Evolutionary conservation across 164 flowering plant species (phyloP).

Genomic region (Amborella trichopoda): DNA sequence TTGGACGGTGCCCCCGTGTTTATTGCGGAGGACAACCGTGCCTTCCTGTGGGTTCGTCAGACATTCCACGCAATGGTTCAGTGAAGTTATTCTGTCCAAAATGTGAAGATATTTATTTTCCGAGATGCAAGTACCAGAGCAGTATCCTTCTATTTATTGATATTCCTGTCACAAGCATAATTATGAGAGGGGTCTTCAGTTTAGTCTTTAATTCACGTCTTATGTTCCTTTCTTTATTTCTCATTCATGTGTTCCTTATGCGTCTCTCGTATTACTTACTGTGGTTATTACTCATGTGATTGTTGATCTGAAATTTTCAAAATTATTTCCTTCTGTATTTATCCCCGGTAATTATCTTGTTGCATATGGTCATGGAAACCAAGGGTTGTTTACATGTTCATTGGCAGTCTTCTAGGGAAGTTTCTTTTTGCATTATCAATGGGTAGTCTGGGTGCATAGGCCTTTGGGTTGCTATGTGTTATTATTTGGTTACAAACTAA

Average conservation of each 20-base stretch:
- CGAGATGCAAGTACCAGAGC: slow-evolving; percentile 78
- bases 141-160: slow-evolving; percentile 47
- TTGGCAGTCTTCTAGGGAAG: too few species aligned
- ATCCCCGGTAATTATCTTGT: too few species aligned
- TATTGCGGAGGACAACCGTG: slow-evolving; percentile 86
- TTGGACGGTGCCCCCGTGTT: slow-evolving; percentile 90
- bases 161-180: not conserved
- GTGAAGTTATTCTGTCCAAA: slow-evolving; percentile 81
- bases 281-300: not conserved
- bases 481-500: too few species aligned
- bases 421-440: too few species aligned
- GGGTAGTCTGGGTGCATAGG: too few species aligned
- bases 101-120: slow-evolving; percentile 81
- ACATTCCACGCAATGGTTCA: slow-evolving; percentile 76
- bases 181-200: not conserved
- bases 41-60: slow-evolving; percentile 84
- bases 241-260: not conserved
- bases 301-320: not conserved
- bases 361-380: too few species aligned
- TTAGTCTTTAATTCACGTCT: too few species aligned
- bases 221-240: not conserved
- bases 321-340: not conserved
- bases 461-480: too few species aligned
- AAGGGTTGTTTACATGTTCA: too few species aligned
- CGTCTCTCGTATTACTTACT: not conserved